Evolutionary conservation across 2,329 filamentous ascomycete species (phyloP), one percentile per base, ranked within the genome.

Genomic region (Talaromyces marneffei): DNA sequence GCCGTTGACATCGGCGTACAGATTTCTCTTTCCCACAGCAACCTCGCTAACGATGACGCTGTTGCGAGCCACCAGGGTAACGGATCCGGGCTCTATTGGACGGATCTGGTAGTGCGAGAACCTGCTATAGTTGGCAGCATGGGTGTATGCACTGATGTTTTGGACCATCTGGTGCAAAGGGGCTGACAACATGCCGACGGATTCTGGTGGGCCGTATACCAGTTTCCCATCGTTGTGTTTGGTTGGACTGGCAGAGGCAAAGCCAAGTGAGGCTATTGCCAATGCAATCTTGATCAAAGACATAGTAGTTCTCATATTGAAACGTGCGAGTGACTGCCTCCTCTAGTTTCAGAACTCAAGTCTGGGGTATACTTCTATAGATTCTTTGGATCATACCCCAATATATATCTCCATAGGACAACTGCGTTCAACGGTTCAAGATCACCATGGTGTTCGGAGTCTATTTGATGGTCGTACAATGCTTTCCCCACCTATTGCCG

Each of bases 1-100:
- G 37, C 74, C 72, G 54, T 71, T 71, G 42, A 66, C 69, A 50
- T 70, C 65, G 27, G 70, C 69, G 57, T 72, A 69, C 16, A 67
- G 37, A 27, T 53, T 63, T 5, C 53, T 48, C 39, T 68, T 62
- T 8, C 67, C 67, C 12, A 67, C 66, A 7, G 67, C 66, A 27
- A 68, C 68, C 18, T 64, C 33, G 33, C 66, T 68, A 37, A 69
- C 67, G 14, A 68, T 65, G 4, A 65, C 64, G 9, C 57, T 50
- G 3, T 67, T 50, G 33, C 66, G 67, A 20, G 62, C 65, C 10
- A 69, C 59, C 0, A 69, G 46, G 16, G 63, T 65, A 1, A 59
- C 59, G 10, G 61, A 64, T 4, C 64, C 65, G 0, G 67, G 67
- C 37, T 67, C 60, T 5, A 69, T 65, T 8, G 67, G 67, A 18